Conservation (phyloP, 441 rosid species). For the Pelargonium fulgidum region DNA sequence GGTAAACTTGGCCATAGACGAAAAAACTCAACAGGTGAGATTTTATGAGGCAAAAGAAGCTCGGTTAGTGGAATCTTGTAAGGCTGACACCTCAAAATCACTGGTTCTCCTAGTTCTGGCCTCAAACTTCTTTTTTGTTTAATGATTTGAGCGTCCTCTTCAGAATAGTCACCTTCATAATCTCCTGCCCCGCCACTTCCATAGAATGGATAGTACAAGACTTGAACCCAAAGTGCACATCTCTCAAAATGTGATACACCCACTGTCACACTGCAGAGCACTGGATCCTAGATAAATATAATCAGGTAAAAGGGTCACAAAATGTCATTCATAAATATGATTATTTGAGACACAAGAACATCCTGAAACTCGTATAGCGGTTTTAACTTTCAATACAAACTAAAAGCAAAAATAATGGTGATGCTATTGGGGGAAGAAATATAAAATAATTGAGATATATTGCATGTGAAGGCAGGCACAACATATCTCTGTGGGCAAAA, state of each 20-base stretch:
- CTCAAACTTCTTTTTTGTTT: slow-evolving; percentile 76
- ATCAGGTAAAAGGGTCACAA: slow-evolving; percentile 16
- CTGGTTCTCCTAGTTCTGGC: slow-evolving; percentile 94
- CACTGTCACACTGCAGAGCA: slow-evolving; percentile 84
- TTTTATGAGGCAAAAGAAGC: slow-evolving; percentile 88
- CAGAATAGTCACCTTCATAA: slow-evolving; percentile 80
- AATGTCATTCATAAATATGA: slow-evolving; percentile 8
- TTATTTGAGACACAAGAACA: not conserved
- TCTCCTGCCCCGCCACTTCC: slow-evolving; percentile 79
- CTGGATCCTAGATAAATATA: slow-evolving; percentile 68
- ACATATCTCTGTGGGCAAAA: not conserved
- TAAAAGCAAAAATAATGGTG: not conserved
- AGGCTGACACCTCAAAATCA: slow-evolving; percentile 91
- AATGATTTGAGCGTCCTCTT: slow-evolving; percentile 78
- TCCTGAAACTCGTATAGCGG: not conserved
- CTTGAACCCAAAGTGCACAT: slow-evolving; percentile 94
- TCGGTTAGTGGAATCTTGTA: slow-evolving; percentile 95
- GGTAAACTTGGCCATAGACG: slow-evolving; percentile 99
- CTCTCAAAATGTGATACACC: slow-evolving; percentile 95
- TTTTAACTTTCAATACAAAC: not conserved
- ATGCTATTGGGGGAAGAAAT: too few species aligned
- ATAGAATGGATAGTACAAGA: slow-evolving; percentile 86
- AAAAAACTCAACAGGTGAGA: slow-evolving; percentile 95
- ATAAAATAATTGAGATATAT: not conserved
- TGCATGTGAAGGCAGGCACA: not conserved